Conservation (phyloP, 768 basidiomycete species). For the Hortiboletus campestris region DNA sequence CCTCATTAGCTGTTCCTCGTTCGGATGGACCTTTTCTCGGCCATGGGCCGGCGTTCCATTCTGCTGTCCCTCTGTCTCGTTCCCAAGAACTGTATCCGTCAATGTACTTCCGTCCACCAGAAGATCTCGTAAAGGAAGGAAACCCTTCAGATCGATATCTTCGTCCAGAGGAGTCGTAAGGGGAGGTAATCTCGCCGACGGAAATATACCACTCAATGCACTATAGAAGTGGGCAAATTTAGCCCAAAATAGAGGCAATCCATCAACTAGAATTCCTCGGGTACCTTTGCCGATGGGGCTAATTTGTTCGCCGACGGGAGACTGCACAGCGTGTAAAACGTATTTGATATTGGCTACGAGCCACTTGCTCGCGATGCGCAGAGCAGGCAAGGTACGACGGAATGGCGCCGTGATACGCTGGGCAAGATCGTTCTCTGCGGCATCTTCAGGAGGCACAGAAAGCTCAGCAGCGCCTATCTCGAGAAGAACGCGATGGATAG, state of each 20-base stretch:
- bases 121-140: conserved; percentile 71
- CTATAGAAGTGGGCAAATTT: conserved; percentile 66
- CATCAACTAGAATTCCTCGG: conserved; percentile 29
- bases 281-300: conserved; percentile 15
- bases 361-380: conserved; percentile 92
- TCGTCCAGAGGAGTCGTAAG: conserved; percentile 75
- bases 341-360: conserved; percentile 73
- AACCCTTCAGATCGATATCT: conserved; percentile 86
- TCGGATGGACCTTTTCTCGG: conserved; percentile 69
- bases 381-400: conserved; percentile 79
- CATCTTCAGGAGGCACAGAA: conserved; percentile 51
- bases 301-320: conserved; percentile 20
- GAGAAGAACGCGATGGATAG: conserved; percentile 61
- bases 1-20: conserved; percentile 94
- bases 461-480: conserved; percentile 66
- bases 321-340: conserved; percentile 45
- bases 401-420: conserved; percentile 85
- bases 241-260: conserved; percentile 63
- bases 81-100: conserved; percentile 15
- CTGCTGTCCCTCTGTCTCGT: conserved; percentile 22
- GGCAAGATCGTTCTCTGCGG: conserved; percentile 59
- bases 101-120: conserved; percentile 37
- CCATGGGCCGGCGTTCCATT: conserved; percentile 30
- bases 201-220: conserved; percentile 65
- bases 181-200: conserved; percentile 54